A percentile compares a stretch with the other conserved stretches of the same genome.
Evolutionary conservation across 2,329 filamentous ascomycete genomes (phyloP).

Genomic region (Graphilbum fragrans): DNA sequence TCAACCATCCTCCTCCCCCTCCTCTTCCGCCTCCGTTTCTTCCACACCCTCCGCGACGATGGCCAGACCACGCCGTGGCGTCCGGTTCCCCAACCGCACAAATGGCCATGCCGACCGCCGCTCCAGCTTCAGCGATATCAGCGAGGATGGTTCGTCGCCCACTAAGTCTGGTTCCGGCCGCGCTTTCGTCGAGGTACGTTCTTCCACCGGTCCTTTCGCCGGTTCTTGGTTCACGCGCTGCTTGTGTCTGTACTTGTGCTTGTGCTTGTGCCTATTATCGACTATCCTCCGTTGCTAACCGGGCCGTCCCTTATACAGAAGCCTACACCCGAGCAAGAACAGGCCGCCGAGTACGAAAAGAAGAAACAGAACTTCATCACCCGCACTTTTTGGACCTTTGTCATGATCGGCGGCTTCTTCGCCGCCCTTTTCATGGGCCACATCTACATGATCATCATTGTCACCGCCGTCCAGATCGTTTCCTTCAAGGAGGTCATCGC

Average conservation of each 20-base stretch:
- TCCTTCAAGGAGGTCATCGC: conserved; percentile 99
- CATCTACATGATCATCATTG: conserved; percentile 89
- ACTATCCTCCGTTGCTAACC: neutral
- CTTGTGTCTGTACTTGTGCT: neutral
- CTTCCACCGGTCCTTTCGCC: neutral
- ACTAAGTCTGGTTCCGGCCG: conserved; percentile 17
- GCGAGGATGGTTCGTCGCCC: conserved; percentile 11
- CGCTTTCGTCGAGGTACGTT: conserved; percentile 24
- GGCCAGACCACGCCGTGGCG: conserved; percentile 33
- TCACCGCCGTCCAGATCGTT: conserved; percentile 88
- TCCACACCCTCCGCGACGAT: conserved; percentile 12
- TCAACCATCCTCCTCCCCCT: neutral
- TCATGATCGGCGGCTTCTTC: conserved; percentile 95
- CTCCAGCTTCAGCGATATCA: conserved; percentile 55
- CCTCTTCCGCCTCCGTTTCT: neutral
- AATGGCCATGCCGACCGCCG: conserved; percentile 44
- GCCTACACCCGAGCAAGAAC: conserved; percentile 25
- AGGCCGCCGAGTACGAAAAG: conserved; percentile 73
- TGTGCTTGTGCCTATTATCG: neutral
- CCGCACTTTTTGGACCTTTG: conserved; percentile 91
- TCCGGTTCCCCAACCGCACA: conserved; percentile 41
- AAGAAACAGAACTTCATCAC: conserved; percentile 98
- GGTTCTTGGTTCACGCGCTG: neutral
- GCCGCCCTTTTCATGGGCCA: conserved; percentile 86
- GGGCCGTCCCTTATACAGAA: conserved; percentile 25